Base-by-base conservation (phyloP, 495 filamentous ascomycete species). In the Penicillium dipodomyicola region DNA sequence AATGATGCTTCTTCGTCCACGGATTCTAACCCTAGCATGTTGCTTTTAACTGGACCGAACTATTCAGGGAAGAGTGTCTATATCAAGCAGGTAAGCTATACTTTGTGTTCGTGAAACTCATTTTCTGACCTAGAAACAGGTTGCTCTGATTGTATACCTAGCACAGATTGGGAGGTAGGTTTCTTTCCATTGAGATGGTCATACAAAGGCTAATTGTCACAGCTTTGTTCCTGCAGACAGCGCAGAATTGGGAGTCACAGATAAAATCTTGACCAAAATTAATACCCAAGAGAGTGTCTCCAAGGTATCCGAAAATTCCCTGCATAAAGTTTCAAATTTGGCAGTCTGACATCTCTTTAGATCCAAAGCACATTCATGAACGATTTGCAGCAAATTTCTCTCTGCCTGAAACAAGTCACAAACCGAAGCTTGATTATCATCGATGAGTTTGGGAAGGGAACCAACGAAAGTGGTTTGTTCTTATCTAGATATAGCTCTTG, bases 371-470 rank as follows among this genome's bases (percentile, higher is more conserved):
- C 92, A 2, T 98, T 97, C 72, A 87, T 95, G 80, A 88, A 90
- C 46, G 94, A 98, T 66, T 71, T 98, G 29, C 91, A 96, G 58
- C 92, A 98, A 58, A 84, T 96, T 12, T 85, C 89, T 0, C 80
- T 93, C 54, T 84, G 88, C 2, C 73, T 94, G 54, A 90, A 84
- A 44, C 83, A 96, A 39, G 84, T 87, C 9, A 96, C 94, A 14
- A 75, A 81, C 29, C 82, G 84, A 27, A 96, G 88, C 64, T 72
- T 98, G 2, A 69, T 97, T 5, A 76, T 98, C 23, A 87, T 96
- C 49, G 94, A 98, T 64, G 95, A 98, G 63, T 97, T 98, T 60
- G 94, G 94, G 5, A 98, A 97, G 73, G 95, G 94, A 8, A 98
- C 94, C 0, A 88, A 90, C 49, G 79, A 82, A 15, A 80, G 80